Evolutionary conservation across 176 grass and related monocot species (phyloP).

Genomic region (Oryza australiensis): DNA sequence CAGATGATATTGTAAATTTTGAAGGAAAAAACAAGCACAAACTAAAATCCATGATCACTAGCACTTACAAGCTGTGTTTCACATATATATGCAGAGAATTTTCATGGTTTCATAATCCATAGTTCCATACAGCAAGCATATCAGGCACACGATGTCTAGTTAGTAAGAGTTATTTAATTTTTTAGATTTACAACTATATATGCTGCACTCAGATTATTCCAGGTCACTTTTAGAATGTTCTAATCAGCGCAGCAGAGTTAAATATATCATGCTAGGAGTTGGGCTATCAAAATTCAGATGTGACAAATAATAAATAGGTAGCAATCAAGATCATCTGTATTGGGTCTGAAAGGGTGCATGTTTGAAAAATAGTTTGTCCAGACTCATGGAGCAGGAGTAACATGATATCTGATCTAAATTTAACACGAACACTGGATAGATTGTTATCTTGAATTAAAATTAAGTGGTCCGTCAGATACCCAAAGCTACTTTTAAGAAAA

Average conservation of each 20-base stretch:
- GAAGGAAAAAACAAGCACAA: not conserved
- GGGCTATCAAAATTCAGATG: not conserved
- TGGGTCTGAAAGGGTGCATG: not conserved
- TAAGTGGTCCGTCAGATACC: not conserved
- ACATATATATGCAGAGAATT: not conserved
- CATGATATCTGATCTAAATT: not conserved
- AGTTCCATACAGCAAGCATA: not conserved
- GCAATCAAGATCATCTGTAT: constrained; percentile 2
- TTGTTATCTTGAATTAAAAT: not conserved
- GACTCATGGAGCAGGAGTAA: not conserved
- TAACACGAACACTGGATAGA: not conserved
- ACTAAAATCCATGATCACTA: not conserved
- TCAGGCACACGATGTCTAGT: not conserved
- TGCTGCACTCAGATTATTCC: not conserved
- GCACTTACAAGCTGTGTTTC: constrained; percentile 9
- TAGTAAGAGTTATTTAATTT: not conserved
- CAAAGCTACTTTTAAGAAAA: not conserved
- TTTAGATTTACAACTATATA: constrained; percentile 8
- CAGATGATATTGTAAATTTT: not conserved
- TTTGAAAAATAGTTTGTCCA: not conserved
- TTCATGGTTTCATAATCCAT: not conserved
- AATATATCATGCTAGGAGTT: not conserved
- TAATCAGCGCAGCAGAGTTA: not conserved
- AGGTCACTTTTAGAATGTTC: not conserved
- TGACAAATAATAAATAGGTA: not conserved